Evolutionary conservation across 179 eudicot species (phyloP).

Genomic region (Actinidia arguta): DNA sequence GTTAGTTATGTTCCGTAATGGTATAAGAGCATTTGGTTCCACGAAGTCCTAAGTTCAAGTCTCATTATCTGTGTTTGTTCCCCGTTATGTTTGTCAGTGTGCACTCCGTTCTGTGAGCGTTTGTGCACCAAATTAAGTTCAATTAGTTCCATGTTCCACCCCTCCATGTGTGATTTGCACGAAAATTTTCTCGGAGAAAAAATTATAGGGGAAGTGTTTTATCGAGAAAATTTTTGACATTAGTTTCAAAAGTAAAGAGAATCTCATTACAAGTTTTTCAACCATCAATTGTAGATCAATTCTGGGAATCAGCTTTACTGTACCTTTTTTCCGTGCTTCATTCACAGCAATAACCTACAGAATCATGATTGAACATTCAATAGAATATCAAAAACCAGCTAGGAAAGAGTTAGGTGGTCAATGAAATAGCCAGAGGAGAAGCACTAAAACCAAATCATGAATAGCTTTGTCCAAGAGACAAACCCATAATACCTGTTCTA

Average conservation of each 20-base stretch:
- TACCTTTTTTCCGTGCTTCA: slow-evolving; percentile 70
- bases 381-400: slow-evolving; percentile 7
- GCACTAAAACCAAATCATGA: background rate
- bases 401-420: background rate
- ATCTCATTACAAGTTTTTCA: slow-evolving; percentile 72
- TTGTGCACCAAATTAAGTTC: too few relatives aligned
- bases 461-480: background rate
- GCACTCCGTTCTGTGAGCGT: too few relatives aligned
- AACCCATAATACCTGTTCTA: slow-evolving; percentile 68
- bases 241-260: slow-evolving; percentile 9
- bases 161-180: too few relatives aligned
- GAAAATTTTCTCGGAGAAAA: too few relatives aligned
- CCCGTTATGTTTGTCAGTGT: too few relatives aligned
- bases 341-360: slow-evolving; percentile 76
- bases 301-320: slow-evolving; percentile 91
- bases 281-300: slow-evolving; percentile 83
- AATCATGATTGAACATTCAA: slow-evolving; percentile 14
- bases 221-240: too few relatives aligned
- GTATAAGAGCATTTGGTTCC: too few relatives aligned
- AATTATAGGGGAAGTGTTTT: too few relatives aligned
- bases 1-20: too few relatives aligned
- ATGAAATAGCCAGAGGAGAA: background rate
- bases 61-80: too few relatives aligned
- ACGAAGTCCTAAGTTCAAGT: too few relatives aligned
- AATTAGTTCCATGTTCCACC: too few relatives aligned